Percentiles rank a stretch among this genome's conserved stretches.
phyloP scores from a whole-genome alignment of 805 yeast genomes.

The Myxozyma geophila region DNA sequence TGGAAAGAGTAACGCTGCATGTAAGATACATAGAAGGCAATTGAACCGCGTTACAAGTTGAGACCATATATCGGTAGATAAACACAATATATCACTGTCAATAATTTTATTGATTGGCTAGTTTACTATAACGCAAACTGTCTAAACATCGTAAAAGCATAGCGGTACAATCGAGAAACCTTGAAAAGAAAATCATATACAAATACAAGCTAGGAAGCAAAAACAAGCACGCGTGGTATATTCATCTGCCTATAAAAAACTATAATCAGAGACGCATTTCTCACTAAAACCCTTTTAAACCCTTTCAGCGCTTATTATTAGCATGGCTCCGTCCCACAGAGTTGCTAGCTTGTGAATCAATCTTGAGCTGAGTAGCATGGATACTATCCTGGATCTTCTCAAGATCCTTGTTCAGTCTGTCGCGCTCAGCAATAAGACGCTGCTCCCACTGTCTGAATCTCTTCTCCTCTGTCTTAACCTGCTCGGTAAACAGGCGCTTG shows the following conservation, averaged over 20 bases:
- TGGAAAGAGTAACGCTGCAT: background rate
- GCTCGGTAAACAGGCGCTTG: constrained; percentile 94
- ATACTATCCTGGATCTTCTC: constrained; percentile 49
- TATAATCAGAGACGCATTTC: background rate
- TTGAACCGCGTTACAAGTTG: background rate
- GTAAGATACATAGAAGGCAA: background rate
- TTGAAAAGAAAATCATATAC: constrained; percentile 1
- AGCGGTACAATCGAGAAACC: background rate
- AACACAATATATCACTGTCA: background rate
- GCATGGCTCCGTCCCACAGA: constrained; percentile 9
- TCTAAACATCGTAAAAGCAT: background rate
- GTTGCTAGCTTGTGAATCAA: constrained; percentile 6
- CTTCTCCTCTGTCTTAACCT: constrained; percentile 94
- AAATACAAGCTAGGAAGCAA: background rate
- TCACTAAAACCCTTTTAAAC: background rate
- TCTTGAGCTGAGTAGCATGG: constrained; percentile 13
- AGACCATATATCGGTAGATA: background rate
- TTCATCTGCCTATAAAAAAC: background rate
- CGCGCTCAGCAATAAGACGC: constrained; percentile 92
- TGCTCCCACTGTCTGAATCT: constrained; percentile 99
- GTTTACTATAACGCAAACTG: background rate
- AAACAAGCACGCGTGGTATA: background rate
- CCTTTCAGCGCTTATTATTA: constrained; percentile 7
- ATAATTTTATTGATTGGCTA: background rate
- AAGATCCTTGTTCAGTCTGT: constrained; percentile 89